Base-by-base conservation (phyloP, 2,329 filamentous ascomycete genomes). In the Cladophialophora immunda region DNA sequence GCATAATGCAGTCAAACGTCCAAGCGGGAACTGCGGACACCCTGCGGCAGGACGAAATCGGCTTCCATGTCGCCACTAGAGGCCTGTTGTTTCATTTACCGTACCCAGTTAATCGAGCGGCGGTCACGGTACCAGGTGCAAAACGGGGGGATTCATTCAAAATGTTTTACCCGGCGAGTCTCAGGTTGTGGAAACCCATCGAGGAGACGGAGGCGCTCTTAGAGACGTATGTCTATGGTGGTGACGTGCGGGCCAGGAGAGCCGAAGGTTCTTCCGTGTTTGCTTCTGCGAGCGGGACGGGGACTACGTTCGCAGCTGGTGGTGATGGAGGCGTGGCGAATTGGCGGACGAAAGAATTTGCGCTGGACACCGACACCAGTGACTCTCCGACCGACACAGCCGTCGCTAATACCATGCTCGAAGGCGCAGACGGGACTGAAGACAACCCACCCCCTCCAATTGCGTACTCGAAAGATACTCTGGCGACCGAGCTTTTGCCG, bases 21-120 rank as follows among this genome's bases (percentile, higher is more conserved):
- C 69, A 81, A 77, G 83, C 90, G 76, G 83, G 85, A 0, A 86
- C 86, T 22, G 87, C 89, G 61, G 94, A 97, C 68, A 85, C 90
- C 15, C 81, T 98, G 9, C 89, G 94, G 6, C 94, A 98, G 78
- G 93, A 97, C 70, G 95, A 99, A 75, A 94, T 99, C 76, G 90
- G 91, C 27, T 98, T 97, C 71, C 92, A 99, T 71, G 89, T 94
- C 19, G 93, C 93, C 4, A 92, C 97, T 0, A 88, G 94, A 13
- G 95, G 95, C 0, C 80, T 98, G 58, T 80, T 97, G 0, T 97
- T 97, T 76, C 90, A 89, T 9, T 84, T 99, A 1, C 95, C 95
- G 1, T 87, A 87, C 72, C 94, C 94, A 0, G 95, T 99, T 9
- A 94, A 92, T 76, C 86, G 83, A 77, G 82, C 73, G 75, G 77